phyloP scores from a whole-genome alignment of 2,329 filamentous ascomycete species.

The Cytospora schulzeri region DNA sequence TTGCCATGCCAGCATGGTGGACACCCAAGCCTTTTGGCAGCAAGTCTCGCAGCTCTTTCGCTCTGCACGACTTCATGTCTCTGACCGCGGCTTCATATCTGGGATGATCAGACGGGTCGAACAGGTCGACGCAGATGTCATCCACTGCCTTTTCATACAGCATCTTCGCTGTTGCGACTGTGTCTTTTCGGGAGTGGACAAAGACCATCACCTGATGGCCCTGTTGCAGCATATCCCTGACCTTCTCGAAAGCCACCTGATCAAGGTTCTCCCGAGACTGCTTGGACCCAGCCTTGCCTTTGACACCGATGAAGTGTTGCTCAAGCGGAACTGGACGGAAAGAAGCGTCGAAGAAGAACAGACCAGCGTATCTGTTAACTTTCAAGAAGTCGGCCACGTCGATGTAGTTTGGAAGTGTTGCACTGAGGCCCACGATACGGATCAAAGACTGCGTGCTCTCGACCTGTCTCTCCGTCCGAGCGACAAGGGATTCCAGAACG shows the following conservation, averaged over 20 bases:
- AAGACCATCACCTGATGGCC: conserved; percentile 99
- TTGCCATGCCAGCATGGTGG: conserved; percentile 95
- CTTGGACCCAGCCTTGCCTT: conserved; percentile 82
- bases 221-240: conserved; percentile 84
- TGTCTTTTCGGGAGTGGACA: conserved; percentile 95
- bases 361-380: conserved; percentile 86
- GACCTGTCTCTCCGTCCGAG: conserved; percentile 91
- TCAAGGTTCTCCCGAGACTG: conserved; percentile 89
- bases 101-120: conserved; percentile 79
- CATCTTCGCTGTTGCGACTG: conserved; percentile 82
- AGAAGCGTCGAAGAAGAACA: conserved; percentile 96
- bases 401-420: conserved; percentile 92
- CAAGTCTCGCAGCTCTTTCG: conserved; percentile 84
- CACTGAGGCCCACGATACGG: conserved; percentile 91
- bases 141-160: conserved; percentile 86
- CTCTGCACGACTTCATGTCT: conserved; percentile 84
- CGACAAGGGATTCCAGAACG: conserved; percentile 93
- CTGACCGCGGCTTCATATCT: conserved; percentile 77
- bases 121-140: conserved; percentile 75
- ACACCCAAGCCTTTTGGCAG: conserved; percentile 90
- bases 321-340: conserved; percentile 95
- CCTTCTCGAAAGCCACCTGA: conserved; percentile 86
- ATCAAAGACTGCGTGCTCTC: conserved; percentile 98
- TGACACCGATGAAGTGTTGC: conserved; percentile 96
- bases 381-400: conserved; percentile 97